These are phyloP conservation scores for Malassezia brasiliensis DNA, from an alignment of 1,284 basidiomycete species.

Conservation along the genomic window DNA sequence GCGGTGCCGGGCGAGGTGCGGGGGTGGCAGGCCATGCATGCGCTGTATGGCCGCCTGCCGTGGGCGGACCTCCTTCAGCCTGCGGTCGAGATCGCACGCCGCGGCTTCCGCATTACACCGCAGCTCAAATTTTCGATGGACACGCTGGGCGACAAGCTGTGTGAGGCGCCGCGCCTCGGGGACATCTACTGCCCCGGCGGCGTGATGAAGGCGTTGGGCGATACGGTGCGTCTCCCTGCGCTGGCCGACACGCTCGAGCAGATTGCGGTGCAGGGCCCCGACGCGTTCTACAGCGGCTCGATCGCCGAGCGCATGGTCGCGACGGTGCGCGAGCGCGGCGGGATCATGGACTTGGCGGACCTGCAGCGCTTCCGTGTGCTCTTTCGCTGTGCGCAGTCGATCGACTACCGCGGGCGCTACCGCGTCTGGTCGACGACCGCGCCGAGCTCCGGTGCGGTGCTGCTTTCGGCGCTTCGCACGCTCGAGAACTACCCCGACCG, in stretches of 20 bases:
- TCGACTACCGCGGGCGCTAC: conserved; percentile 61
- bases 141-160: conserved; percentile 48
- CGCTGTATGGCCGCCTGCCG: conserved; percentile 40
- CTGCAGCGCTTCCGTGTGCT: conserved; percentile 60
- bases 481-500: conserved; percentile 26
- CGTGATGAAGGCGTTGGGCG: conserved; percentile 27
- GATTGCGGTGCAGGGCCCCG: conserved; percentile 30
- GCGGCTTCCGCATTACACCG: conserved; percentile 41
- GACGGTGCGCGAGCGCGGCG: conserved; percentile 61
- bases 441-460: conserved; percentile 43
- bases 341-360: conserved; percentile 65
- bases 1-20: conserved; percentile 48
- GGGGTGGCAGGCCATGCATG: conserved; percentile 44
- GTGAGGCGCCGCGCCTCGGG: conserved; percentile 36
- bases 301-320: conserved; percentile 65
- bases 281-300: conserved; percentile 54
- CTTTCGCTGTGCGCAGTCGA: conserved; percentile 53
- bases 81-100: conserved; percentile 35
- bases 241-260: conserved; percentile 28
- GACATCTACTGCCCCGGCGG: conserved; percentile 38
- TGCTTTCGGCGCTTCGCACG: conserved; percentile 46
- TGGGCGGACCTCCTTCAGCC: conserved; percentile 43
- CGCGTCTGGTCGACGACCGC: conserved; percentile 69
- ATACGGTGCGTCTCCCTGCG: conserved; percentile 50
- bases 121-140: conserved; percentile 28